These are phyloP conservation scores for Ophiostoma montium DNA, from an alignment of 2,329 filamentous ascomycete species.

Conservation along the genomic window DNA sequence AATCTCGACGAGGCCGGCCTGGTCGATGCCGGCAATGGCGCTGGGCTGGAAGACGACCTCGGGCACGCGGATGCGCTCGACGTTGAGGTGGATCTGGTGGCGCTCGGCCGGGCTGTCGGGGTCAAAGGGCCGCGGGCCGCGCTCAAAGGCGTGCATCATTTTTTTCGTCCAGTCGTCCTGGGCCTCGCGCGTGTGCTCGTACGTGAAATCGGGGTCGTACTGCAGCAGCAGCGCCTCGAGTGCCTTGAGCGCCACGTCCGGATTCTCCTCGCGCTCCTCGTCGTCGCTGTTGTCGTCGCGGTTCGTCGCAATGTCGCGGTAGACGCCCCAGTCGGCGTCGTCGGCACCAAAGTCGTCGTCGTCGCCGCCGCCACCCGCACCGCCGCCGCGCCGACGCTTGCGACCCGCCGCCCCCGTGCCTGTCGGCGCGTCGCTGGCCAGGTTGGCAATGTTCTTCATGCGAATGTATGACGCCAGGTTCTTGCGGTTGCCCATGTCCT, in stretches of 20 bases:
- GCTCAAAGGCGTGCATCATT: conserved; percentile 76
- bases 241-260: conserved; percentile 55
- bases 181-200: conserved; percentile 82
- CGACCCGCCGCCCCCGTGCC: conserved; percentile 18
- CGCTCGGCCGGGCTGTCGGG: conserved; percentile 62
- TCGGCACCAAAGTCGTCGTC: conserved; percentile 96
- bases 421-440: conserved; percentile 74
- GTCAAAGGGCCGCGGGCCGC: conserved; percentile 79
- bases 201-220: conserved; percentile 78
- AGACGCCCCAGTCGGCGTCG: conserved; percentile 96
- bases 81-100: conserved; percentile 87
- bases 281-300: conserved; percentile 64
- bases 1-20: conserved; percentile 87
- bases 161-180: conserved; percentile 93
- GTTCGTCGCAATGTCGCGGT: conserved; percentile 68
- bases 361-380: conserved; percentile 68
- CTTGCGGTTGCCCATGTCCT: conserved; percentile 91
- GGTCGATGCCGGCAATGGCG: conserved; percentile 77
- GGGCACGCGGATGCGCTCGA: conserved; percentile 86
- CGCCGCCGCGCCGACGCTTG: conserved; percentile 54
- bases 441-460: conserved; percentile 95
- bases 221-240: conserved; percentile 76
- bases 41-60: conserved; percentile 84
- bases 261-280: conserved; percentile 83
- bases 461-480: conserved; percentile 90